Conservation (phyloP, 257 asterid species). For the Nicotiana sylvestris region DNA sequence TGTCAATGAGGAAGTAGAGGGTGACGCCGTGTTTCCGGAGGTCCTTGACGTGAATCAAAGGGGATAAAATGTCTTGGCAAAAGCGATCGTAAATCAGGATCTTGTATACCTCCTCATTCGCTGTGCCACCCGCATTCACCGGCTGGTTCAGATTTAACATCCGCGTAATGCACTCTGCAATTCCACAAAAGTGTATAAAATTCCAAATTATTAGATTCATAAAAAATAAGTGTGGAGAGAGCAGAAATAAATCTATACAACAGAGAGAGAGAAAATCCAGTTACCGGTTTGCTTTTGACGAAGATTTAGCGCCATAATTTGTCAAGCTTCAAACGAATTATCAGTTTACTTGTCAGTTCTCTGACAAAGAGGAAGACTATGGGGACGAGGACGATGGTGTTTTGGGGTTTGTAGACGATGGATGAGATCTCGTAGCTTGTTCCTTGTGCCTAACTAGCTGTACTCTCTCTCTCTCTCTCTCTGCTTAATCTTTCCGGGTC, state of each 20-base stretch:
- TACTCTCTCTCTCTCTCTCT: not conserved
- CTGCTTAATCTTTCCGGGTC: not conserved
- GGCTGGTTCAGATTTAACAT: slow-evolving; percentile 98
- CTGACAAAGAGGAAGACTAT: not conserved
- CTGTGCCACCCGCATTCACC: slow-evolving; percentile 60
- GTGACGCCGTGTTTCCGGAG: slow-evolving; percentile 97
- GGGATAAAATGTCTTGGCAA: slow-evolving; percentile 90
- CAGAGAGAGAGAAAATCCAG: not conserved
- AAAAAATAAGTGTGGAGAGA: not conserved
- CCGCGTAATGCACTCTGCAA: slow-evolving; percentile 80
- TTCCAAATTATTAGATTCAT: not conserved
- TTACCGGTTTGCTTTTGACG: slow-evolving; percentile 88
- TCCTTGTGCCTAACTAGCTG: not conserved
- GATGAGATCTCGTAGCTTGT: not conserved
- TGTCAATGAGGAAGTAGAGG: slow-evolving; percentile 84
- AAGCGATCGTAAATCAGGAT: slow-evolving; percentile 92
- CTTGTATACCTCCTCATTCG: slow-evolving; percentile 93
- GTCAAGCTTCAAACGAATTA: not conserved
- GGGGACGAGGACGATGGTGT: not conserved
- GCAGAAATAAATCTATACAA: not conserved
- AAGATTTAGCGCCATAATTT: slow-evolving; percentile 74
- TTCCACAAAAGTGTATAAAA: not conserved
- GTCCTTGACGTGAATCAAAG: slow-evolving; percentile 95
- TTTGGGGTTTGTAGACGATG: not conserved
- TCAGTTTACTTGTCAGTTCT: not conserved